Conservation (phyloP, 1,284 basidiomycete genomes). For the Papiliotrema flavescens region DNA sequence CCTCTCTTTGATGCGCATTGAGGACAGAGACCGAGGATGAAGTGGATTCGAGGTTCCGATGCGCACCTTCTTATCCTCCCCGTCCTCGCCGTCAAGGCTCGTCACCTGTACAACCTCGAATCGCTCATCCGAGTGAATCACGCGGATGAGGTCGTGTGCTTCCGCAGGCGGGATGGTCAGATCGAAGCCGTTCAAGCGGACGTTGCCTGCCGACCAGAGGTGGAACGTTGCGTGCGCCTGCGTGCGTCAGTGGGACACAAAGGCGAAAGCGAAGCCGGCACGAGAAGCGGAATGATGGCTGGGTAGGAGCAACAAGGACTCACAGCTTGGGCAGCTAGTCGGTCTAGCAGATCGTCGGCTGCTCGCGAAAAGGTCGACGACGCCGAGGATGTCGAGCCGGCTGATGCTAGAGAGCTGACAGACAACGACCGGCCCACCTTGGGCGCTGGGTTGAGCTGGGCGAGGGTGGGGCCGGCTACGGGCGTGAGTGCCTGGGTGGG, state of each 20-base stretch:
- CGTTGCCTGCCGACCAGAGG: slow-evolving; percentile 42
- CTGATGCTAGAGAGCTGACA: slow-evolving; percentile 18
- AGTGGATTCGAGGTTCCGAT: neutral
- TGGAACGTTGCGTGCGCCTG: slow-evolving; percentile 30
- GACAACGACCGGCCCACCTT: slow-evolving; percentile 13
- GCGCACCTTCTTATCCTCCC: slow-evolving; percentile 45
- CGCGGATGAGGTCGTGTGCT: slow-evolving; percentile 26
- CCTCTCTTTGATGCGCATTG: neutral
- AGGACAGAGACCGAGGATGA: no score
- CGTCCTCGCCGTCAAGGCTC: slow-evolving; percentile 32
- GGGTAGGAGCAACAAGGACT: slow-evolving; percentile 7
- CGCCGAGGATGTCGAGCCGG: slow-evolving; percentile 18
- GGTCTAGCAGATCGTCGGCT: slow-evolving; percentile 35
- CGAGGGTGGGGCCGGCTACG: slow-evolving; percentile 1
- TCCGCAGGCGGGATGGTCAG: slow-evolving; percentile 27
- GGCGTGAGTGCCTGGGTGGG: slow-evolving; percentile 5
- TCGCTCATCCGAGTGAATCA: slow-evolving; percentile 24
- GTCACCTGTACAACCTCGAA: slow-evolving; percentile 29
- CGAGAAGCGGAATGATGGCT: no score
- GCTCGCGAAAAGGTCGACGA: slow-evolving; percentile 25
- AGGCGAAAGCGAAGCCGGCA: neutral
- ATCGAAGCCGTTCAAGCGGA: slow-evolving; percentile 33
- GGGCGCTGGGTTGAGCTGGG: neutral
- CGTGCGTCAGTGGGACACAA: neutral
- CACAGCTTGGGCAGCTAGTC: slow-evolving; percentile 27